Evolutionary conservation across 805 yeast species (phyloP), one percentile per base, ranked within the genome.

Genomic region (Saccharomycopsis babjevae): DNA sequence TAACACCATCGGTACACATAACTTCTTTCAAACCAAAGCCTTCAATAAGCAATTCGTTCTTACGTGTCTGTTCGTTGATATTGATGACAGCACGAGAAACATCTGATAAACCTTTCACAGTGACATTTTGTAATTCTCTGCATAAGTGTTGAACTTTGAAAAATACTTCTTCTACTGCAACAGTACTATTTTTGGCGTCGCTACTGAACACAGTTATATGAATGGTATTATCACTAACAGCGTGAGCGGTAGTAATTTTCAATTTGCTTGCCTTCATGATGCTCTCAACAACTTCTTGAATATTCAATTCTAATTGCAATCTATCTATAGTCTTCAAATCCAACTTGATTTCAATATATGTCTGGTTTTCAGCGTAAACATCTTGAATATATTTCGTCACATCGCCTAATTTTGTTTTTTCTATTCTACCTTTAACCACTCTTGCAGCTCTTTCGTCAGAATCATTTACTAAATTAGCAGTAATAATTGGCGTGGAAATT

Each of bases 361-460:
- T 89, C 74, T 83, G 77, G 65, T 82, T 81, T 67, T 88, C 88
- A 65, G 83, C 84, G 73, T 92, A 96, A 15, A 93, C 97, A 75
- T 94, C 99, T 73, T 94, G 97, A 67, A 96, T 88, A 72, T 83
- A 91, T 70, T 74, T 88, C 5, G 96, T 90, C 66, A 94, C 86
- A 71, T 96, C 98, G 64, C 85, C 84, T 64, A 94, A 75, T 59
- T 86, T 73, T 0, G 99, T 94, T 76, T 93, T 94, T 71, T 94
- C 99, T 60, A 94, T 83, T 70, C 99, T 83, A 59, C 99, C 99
- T 75, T 94, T 94, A 38, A 94, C 99, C 67, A 96, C 97, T 74
- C 99, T 84, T 0, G 99, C 99, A 34, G 98, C 97, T 71, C 96
- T 87, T 76, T 93, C 98, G 73, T 94, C 99, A 15, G 84, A 83